phyloP scores from a whole-genome alignment of 2,329 filamentous ascomycete species.

The Fusarium sp. region DNA sequence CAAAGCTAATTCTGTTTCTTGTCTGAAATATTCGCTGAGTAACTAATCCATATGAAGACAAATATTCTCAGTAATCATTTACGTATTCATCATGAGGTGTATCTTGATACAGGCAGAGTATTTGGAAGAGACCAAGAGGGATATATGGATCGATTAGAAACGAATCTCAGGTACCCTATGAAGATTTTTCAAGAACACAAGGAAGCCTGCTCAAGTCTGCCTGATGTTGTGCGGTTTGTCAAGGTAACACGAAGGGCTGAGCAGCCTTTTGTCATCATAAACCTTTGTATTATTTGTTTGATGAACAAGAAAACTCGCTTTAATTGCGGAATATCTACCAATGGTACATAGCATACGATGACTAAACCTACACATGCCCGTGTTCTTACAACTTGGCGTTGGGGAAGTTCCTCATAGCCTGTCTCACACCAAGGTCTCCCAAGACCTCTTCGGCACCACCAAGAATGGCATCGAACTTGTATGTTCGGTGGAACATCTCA shows the following conservation, averaged over 20 bases:
- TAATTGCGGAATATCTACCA: background rate
- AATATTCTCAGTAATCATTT: too few species aligned
- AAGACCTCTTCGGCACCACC: slow-evolving; percentile 88
- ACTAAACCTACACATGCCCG: background rate
- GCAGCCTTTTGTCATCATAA: too few species aligned
- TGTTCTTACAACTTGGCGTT: slow-evolving; percentile 78
- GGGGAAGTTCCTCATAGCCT: slow-evolving; percentile 86
- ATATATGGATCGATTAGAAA: too few species aligned
- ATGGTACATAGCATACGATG: slow-evolving; percentile 10
- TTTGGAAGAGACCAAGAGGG: too few species aligned
- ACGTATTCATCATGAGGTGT: too few species aligned
- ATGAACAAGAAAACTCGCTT: slow-evolving; percentile 1
- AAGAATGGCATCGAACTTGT: slow-evolving; percentile 84
- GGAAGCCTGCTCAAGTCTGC: too few species aligned
- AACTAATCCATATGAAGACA: too few species aligned
- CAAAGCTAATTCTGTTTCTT: too few species aligned
- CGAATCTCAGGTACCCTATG: too few species aligned
- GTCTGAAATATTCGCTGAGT: too few species aligned
- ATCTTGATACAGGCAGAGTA: too few species aligned
- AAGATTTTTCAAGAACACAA: too few species aligned
- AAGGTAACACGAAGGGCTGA: background rate
- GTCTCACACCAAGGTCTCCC: slow-evolving; percentile 82
- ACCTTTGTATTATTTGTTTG: background rate
- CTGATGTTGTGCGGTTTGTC: background rate
- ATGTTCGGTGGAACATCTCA: slow-evolving; percentile 86